These are phyloP conservation scores for Tuctoria greenei DNA, from an alignment of 176 grass and related monocot genomes.

Conservation along the genomic window DNA sequence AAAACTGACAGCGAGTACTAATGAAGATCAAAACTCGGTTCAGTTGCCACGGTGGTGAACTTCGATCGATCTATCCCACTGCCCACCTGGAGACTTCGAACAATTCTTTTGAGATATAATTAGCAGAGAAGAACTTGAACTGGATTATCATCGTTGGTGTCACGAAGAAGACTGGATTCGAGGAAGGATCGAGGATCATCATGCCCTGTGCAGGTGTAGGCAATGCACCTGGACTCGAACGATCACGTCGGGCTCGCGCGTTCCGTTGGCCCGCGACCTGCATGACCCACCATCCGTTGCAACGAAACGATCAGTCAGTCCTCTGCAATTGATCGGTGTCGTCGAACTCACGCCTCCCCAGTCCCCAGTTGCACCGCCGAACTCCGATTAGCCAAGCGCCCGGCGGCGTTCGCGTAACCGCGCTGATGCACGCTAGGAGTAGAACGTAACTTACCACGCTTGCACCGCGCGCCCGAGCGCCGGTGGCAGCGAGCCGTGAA, in stretches of 20 bases:
- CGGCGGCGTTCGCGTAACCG: background rate
- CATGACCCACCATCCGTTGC: background rate
- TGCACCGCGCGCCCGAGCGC: constrained; percentile 53
- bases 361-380: background rate
- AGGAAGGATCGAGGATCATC: background rate
- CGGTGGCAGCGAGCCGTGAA: constrained; percentile 26
- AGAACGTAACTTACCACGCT: constrained; percentile 48
- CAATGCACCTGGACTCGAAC: constrained; percentile 62
- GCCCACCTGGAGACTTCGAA: background rate
- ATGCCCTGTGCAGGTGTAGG: constrained; percentile 82
- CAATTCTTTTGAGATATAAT: background rate
- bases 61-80: too few relatives aligned
- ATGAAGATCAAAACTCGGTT: background rate
- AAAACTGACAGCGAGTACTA: background rate
- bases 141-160: background rate
- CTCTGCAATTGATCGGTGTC: too few relatives aligned
- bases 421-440: background rate
- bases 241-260: constrained; percentile 60
- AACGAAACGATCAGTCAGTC: background rate
- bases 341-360: background rate
- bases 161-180: background rate
- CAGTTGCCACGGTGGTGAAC: background rate
- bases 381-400: background rate
- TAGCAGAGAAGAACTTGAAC: background rate
- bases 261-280: constrained; percentile 71